Evolutionary conservation across 2,329 filamentous ascomycete genomes (phyloP).

Genomic region (Botryotinia globosa): DNA sequence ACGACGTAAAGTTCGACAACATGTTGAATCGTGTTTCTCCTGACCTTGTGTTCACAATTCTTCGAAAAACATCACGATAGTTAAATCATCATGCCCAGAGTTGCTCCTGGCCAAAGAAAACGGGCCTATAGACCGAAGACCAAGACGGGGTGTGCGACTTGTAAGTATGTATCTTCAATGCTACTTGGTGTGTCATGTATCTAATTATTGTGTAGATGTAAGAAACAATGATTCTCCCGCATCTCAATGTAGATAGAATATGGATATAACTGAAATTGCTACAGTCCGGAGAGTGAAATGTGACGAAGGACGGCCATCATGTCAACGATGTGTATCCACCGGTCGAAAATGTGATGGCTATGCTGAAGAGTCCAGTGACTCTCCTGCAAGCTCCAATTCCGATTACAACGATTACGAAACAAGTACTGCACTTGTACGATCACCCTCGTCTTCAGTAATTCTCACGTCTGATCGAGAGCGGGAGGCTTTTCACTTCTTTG

Average conservation of each 20-base stretch:
- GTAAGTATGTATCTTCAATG: neutral
- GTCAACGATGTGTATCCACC: neutral
- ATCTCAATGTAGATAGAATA: neutral
- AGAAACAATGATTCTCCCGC: neutral
- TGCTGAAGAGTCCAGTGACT: neutral
- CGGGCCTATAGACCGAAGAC: neutral
- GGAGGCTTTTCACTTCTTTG: constrained; percentile 12
- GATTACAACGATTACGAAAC: neutral
- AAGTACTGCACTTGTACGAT: neutral
- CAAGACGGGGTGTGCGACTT: neutral
- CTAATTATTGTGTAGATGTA: neutral
- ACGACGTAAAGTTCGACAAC: neutral
- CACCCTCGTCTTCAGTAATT: neutral
- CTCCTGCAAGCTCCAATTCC: neutral
- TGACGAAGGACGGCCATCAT: constrained; percentile 7
- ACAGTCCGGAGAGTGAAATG: constrained; percentile 15
- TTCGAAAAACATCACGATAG: neutral
- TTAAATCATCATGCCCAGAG: neutral
- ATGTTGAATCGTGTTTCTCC: neutral
- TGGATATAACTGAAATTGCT: neutral
- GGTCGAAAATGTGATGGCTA: constrained; percentile 13
- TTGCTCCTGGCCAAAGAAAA: neutral
- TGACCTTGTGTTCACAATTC: neutral
- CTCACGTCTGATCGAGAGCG: neutral
- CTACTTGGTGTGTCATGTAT: neutral